Conservation (phyloP, 2,329 filamentous ascomycete genomes). For the Rasamsonia emersonii region DNA sequence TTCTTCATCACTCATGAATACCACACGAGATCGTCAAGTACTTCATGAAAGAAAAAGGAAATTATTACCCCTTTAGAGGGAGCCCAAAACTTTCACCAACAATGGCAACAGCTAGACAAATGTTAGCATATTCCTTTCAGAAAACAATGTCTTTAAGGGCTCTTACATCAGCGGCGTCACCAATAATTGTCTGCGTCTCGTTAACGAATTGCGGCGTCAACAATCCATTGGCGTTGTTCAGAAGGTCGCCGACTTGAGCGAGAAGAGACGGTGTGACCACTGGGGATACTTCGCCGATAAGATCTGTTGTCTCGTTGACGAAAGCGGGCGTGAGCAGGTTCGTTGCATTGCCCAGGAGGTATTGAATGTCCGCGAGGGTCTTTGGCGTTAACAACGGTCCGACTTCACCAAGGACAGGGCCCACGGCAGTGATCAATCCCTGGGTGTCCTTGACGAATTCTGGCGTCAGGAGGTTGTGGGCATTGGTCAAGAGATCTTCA, state of each 20-base stretch:
- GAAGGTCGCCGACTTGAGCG: constrained; percentile 14
- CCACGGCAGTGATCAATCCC: constrained; percentile 13
- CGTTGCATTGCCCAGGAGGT: constrained; percentile 16
- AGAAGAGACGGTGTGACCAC: constrained; percentile 18
- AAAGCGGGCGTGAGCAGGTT: constrained; percentile 14
- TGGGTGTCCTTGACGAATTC: constrained; percentile 19
- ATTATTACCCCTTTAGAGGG: constrained; percentile 16
- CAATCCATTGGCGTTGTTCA: constrained; percentile 21
- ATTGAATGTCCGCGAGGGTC: constrained; percentile 14
- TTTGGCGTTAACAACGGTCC: constrained; percentile 14
- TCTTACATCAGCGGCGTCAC: constrained; percentile 19
- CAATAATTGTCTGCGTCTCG: constrained; percentile 15
- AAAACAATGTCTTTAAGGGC: too few relatives aligned
- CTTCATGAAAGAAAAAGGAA: too few relatives aligned
- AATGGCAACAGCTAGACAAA: constrained; percentile 20
- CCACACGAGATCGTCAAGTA: too few relatives aligned
- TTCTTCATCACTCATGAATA: too few relatives aligned
- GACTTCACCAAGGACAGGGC: constrained; percentile 2
- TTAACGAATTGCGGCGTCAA: constrained; percentile 24
- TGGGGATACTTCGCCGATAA: constrained; percentile 16
- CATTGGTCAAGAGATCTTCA: constrained; percentile 13
- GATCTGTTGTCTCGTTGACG: constrained; percentile 5
- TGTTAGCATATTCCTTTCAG: constrained; percentile 11
- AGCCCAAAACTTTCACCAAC: constrained; percentile 20
- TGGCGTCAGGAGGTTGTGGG: constrained; percentile 15